Evolutionary conservation across 2,329 filamentous ascomycete species (phyloP), one percentile per base, ranked within the genome.

Genomic region (Aspergillus chevalieri): DNA sequence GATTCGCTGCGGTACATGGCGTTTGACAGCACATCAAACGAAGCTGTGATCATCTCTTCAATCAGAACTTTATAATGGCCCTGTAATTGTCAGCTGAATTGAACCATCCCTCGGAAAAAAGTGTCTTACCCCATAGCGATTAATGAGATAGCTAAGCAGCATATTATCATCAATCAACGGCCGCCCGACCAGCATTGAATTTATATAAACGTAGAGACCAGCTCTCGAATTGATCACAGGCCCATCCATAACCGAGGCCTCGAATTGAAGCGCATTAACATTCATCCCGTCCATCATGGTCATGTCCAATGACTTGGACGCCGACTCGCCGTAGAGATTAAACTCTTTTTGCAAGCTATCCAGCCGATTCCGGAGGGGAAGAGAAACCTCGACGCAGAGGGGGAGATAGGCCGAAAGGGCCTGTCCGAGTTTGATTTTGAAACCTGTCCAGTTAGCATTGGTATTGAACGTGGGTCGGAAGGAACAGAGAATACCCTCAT

Each of bases 21-120:
- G 61, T 95, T 95, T 33, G 90, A 87, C 14, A 98, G 76, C 4
- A 94, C 80, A 60, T 97, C 91, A 62, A 98, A 97, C 0, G 90
- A 85, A 1, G 90, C 89, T 8, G 92, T 80, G 39, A 97, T 86
- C 2, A 97, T 76, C 60, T 96, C 90, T 47, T 89, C 82, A 0
- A 87, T 83, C 42, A 89, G 83, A 10, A 81, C 79, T 66, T 92
- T 86, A 39, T 87, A 78, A 60, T 95, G 87, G 36, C 86, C 86
- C 80, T 90, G 48, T 4, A 2, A 14, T 6, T 28, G 51, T 59
- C 17, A 53, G 51, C 43, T 21, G 43, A 28, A 36, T 17, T 22
- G 21, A 4, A 22, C 6, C 4, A 12, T 12, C 15, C 17, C 22
- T 39, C 0, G 3, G 22, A n/a, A 3, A 8, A 43, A 33, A 15